These are phyloP conservation scores for Alternaria sp. DNA, from an alignment of 2,329 filamentous ascomycete genomes.

Conservation along the genomic window DNA sequence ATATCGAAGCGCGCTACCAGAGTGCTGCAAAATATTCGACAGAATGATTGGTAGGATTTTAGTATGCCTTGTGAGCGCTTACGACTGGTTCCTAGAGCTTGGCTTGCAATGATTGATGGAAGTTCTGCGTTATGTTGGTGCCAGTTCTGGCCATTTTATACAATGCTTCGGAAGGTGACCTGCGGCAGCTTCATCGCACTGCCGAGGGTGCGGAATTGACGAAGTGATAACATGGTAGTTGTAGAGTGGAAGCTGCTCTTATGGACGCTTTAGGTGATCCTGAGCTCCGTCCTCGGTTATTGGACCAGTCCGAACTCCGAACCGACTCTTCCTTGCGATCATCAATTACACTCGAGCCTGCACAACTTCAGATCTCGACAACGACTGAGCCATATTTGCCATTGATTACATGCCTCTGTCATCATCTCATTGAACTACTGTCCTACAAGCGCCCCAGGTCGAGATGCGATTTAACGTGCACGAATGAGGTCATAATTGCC, in stretches of 20 bases:
- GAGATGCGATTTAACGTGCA: no score
- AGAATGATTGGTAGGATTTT: rapidly evolving
- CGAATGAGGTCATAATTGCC: no score
- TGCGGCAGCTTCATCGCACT: neutral
- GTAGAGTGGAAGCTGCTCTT: neutral
- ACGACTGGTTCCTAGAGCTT: neutral
- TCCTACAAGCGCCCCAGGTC: neutral
- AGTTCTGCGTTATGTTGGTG: neutral
- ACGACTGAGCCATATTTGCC: neutral
- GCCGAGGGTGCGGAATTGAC: neutral
- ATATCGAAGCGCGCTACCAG: neutral
- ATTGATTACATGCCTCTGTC: neutral
- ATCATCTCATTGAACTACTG: neutral
- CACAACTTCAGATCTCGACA: neutral
- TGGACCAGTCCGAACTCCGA: neutral
- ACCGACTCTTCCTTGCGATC: neutral
- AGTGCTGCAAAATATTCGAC: neutral
- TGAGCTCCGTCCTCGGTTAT: neutral
- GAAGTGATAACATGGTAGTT: neutral
- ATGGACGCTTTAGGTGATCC: neutral
- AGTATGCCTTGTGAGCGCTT: neutral
- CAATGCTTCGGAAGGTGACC: neutral
- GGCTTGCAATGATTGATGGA: neutral
- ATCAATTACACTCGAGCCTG: neutral
- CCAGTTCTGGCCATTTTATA: neutral